Base-by-base conservation (phyloP, 148 eudicot species). In the Hydrangea macrophylla region DNA sequence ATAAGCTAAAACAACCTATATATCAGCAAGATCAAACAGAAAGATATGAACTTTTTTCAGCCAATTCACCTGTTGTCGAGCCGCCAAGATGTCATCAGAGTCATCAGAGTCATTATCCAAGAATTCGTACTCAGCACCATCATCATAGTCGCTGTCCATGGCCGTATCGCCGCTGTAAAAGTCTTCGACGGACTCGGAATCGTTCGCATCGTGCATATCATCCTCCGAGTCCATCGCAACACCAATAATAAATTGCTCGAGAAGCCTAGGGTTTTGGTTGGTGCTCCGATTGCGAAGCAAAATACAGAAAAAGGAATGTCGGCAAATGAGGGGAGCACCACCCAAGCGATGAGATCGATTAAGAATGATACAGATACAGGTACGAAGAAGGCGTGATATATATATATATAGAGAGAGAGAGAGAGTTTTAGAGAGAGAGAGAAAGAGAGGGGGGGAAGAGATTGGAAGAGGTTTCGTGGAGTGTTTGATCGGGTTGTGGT, bases 151-250 rank as follows among this genome's bases (percentile, higher is more conserved):
- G 51, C 71, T 81, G 39, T 69, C 79, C 45, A 45, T 42, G 67
- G 61, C 63, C 74, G 53, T 56, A 9, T 75, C 86, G 30, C 83
- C 84, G 61, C 85, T 77, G 74, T 73, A 77, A 71, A 77, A 80
- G 31, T 83, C 87, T 31, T 83, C 85, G 27, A 66, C 76, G 44
- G 82, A 86, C 69, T 84, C 89, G 23, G 71, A 79, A 31, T 85
- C 88, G 33, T 83, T 83, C 53, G 88, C 80, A 27, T 86, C 90
- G 50, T 77, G 82, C 69, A 84, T 70, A 26, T 84, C 88, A 44
- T 83, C 88, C 20, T 86, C 92, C 10, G 86, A 84, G 42, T 76
- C 86, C 92, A 87, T 86, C 4, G 58, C 35, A 3, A n/a, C 17
- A 48, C n/a, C n/a, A n/a, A n/a, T n/a, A n/a, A n/a, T n/a, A n/a